A percentile compares a stretch with the other conserved stretches of the same genome.
Evolutionary conservation across 2,329 filamentous ascomycete species (phyloP).

Genomic region (Xylariaceae sp.): DNA sequence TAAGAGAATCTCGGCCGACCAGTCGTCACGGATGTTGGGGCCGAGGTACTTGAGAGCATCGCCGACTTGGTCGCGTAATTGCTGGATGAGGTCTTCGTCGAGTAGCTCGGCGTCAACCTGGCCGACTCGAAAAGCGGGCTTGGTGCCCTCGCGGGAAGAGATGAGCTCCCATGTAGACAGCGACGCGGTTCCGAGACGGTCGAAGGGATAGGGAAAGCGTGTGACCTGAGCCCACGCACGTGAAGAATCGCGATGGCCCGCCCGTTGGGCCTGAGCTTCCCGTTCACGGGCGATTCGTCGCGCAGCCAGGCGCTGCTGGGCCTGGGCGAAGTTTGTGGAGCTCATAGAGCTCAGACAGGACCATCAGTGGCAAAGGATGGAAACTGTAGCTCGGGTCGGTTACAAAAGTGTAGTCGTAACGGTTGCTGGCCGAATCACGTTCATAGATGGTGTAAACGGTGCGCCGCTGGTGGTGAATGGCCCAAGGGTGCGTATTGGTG

Average conservation of each 20-base stretch:
- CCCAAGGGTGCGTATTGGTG: no score
- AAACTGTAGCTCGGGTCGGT: no score
- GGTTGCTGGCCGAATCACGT: no score
- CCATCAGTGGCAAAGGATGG: no score
- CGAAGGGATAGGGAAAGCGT: conserved; percentile 61
- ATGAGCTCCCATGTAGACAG: conserved; percentile 67
- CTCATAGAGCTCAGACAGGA: conserved; percentile 37
- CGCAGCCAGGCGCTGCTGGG: conserved; percentile 80
- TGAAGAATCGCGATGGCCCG: conserved; percentile 50
- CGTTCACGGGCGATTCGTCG: conserved; percentile 75
- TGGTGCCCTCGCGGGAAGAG: conserved; percentile 71
- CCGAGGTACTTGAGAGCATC: conserved; percentile 86
- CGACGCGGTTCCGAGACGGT: conserved; percentile 48
- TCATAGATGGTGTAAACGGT: no score
- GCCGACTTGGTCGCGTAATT: conserved; percentile 81
- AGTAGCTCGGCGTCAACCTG: conserved; percentile 95
- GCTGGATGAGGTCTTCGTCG: conserved; percentile 85
- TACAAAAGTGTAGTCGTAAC: no score
- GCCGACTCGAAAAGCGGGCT: conserved; percentile 86
- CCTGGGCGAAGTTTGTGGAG: conserved; percentile 74
- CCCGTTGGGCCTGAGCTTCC: conserved; percentile 57
- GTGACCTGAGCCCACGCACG: conserved; percentile 54
- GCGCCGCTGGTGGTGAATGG: no score
- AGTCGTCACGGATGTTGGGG: conserved; percentile 75
- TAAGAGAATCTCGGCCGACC: conserved; percentile 80